Percentiles rank a stretch among this genome's conserved stretches.
These are phyloP conservation scores for Cyberlindnera veronae DNA, from an alignment of 805 yeast genomes.

Conservation along the genomic window DNA sequence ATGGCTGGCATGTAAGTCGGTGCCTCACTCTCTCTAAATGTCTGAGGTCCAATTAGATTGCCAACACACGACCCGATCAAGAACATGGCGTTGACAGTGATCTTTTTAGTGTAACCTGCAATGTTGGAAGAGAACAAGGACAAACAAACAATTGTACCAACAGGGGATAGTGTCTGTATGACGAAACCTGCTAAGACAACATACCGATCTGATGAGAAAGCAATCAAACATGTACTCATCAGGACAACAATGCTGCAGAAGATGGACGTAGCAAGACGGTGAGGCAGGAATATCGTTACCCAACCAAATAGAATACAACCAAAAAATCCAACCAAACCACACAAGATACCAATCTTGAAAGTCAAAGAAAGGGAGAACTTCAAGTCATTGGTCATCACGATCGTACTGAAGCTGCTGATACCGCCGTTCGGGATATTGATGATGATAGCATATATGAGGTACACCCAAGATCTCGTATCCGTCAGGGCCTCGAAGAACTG, in stretches of 20 bases:
- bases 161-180: slow-evolving; percentile 14
- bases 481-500: slow-evolving; percentile 50
- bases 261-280: slow-evolving; percentile 8
- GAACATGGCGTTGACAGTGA: slow-evolving; percentile 13
- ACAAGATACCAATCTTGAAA: slow-evolving; percentile 30
- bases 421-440: slow-evolving; percentile 54
- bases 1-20: slow-evolving; percentile 44
- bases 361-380: slow-evolving; percentile 36
- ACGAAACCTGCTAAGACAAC: slow-evolving; percentile 32
- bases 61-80: slow-evolving; percentile 17
- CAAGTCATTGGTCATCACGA: slow-evolving; percentile 13
- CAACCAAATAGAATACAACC: slow-evolving; percentile 11
- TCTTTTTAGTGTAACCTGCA: slow-evolving; percentile 18
- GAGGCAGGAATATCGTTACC: neutral
- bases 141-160: slow-evolving; percentile 10
- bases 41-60: slow-evolving; percentile 63
- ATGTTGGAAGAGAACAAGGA: slow-evolving; percentile 24
- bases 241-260: slow-evolving; percentile 1
- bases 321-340: slow-evolving; percentile 10
- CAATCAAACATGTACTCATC: slow-evolving; percentile 29
- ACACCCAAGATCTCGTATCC: slow-evolving; percentile 49
- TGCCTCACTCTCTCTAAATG: slow-evolving; percentile 53
- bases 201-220: slow-evolving; percentile 29
- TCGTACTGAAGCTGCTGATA: slow-evolving; percentile 18
- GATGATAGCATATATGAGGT: slow-evolving; percentile 37